These are phyloP conservation scores for Fusarium citri DNA, from an alignment of 2,329 filamentous ascomycete genomes.

Conservation along the genomic window DNA sequence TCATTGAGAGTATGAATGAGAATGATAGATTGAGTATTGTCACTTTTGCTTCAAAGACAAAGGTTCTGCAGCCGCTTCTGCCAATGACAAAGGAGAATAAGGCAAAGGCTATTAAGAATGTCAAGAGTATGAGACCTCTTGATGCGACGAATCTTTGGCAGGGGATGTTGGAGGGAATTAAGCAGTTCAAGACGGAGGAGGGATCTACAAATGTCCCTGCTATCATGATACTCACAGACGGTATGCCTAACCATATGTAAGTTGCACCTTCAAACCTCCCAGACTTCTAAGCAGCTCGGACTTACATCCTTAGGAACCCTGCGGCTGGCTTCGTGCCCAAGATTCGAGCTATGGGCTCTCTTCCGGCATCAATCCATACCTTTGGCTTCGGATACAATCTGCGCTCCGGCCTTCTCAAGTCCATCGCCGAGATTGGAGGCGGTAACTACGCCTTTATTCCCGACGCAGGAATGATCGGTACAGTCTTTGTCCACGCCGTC, in stretches of 20 bases:
- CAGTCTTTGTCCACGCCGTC: conserved; percentile 71
- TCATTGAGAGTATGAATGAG: conserved; percentile 66
- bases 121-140: conserved; percentile 55
- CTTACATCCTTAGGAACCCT: conserved; percentile 54
- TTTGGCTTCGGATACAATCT: conserved; percentile 54
- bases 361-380: conserved; percentile 57
- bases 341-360: conserved; percentile 55
- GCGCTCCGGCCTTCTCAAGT: conserved; percentile 64
- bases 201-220: conserved; percentile 57
- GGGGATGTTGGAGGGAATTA: conserved; percentile 63
- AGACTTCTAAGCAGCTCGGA: accelerated
- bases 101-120: conserved; percentile 52
- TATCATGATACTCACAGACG: conserved; percentile 67
- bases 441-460: conserved; percentile 72
- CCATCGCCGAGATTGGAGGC: conserved; percentile 67
- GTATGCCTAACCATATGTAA: conserved; percentile 65
- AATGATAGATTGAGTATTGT: conserved; percentile 68
- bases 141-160: conserved; percentile 68
- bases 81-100: conserved; percentile 63
- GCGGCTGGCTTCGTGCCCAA: conserved; percentile 65
- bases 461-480: conserved; percentile 71
- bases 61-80: conserved; percentile 59
- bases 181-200: conserved; percentile 55
- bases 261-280: background rate
- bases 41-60: conserved; percentile 59